Evolutionary conservation across 768 basidiomycete genomes (phyloP).

Genomic region (Rhizopogon vulgaris): DNA sequence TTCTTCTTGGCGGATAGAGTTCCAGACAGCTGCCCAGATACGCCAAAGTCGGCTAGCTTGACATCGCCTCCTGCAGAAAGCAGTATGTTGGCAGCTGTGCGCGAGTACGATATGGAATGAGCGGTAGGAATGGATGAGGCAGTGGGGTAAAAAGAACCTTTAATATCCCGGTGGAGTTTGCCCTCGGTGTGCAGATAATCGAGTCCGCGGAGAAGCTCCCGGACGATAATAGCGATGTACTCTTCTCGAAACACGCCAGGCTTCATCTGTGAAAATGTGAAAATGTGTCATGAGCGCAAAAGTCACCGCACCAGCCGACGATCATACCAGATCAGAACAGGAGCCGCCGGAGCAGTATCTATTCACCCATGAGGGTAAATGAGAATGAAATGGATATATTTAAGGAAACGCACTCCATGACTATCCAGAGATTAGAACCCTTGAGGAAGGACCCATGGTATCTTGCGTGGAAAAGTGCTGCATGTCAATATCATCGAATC

Average conservation of each 20-base stretch:
- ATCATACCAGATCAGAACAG: constrained; percentile 87
- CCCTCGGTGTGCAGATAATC: constrained; percentile 96
- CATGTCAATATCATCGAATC: constrained; percentile 26
- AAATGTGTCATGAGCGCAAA: constrained; percentile 5
- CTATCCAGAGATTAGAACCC: constrained; percentile 96
- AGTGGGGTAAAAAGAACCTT: constrained; percentile 51
- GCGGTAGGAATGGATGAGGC: not conserved
- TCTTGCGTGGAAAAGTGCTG: constrained; percentile 34
- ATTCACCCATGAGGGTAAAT: constrained; percentile 2
- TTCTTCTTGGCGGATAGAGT: constrained; percentile 95
- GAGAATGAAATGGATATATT: constrained; percentile 3
- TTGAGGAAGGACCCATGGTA: constrained; percentile 97
- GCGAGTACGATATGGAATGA: not conserved
- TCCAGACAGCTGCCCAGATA: constrained; percentile 93
- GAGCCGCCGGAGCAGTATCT: constrained; percentile 98
- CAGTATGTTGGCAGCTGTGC: constrained; percentile 85
- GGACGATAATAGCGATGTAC: constrained; percentile 95
- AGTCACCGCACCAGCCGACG: constrained; percentile 2
- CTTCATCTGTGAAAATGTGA: constrained; percentile 76
- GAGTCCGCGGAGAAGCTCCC: constrained; percentile 86
- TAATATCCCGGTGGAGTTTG: constrained; percentile 98
- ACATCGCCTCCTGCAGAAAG: constrained; percentile 91
- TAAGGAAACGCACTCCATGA: constrained; percentile 75
- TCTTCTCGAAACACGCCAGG: constrained; percentile 97
- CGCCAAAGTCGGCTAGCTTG: constrained; percentile 97